Base-by-base conservation (phyloP, 164 flowering plant genomes). In the Platanus orientalis region DNA sequence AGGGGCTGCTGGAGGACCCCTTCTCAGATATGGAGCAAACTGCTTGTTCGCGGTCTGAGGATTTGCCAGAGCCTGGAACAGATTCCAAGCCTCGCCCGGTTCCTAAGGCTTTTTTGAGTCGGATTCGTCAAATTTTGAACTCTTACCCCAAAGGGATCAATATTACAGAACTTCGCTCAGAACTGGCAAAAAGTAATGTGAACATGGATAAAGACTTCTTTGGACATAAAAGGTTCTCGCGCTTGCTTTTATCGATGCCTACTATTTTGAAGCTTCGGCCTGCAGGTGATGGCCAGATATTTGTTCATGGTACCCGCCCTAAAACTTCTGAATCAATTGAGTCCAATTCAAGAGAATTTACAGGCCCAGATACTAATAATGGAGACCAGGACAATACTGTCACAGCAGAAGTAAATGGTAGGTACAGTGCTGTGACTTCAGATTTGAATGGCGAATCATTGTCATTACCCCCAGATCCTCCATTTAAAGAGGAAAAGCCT, bases 171-270 rank as follows among this genome's bases (percentile, higher is more conserved):
- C 85, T 93, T 20, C 81, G 86, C 12, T 0, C 57, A 6, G 88
- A 84, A 69, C 69, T 93, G 66, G 55, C 7, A 1, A 82, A 64
- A 66, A 40, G 49, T 59, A 65, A 74, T 75, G 32, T 82, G 13
- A 3, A 0, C 39, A 14, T 87, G 24, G 89, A 84, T 53, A 84
- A 71, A 69, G 83, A 87, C 39, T 76, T 70, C 0, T 89, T 87
- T 67, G 97, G 98, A 12, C 64, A 89, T 71, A 83, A 75, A 65
- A 90, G 80, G 57, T 90, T 94, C 67, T 76, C 86, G 47, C 75
- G 72, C 39, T 75, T 94, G 69, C 86, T 94, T 45, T 29, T 59
- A 30, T 74, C 96, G 4, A 71, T 89, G 80, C 88, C 88, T 7
- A 63, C 73, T 24, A 64, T 85, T 63, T 58, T 90, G 52, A 74